A percentile compares a stretch with the other conserved stretches of the same genome.
Conservation (phyloP, 164 flowering plant genomes). For the Magnolia officinalis region DNA sequence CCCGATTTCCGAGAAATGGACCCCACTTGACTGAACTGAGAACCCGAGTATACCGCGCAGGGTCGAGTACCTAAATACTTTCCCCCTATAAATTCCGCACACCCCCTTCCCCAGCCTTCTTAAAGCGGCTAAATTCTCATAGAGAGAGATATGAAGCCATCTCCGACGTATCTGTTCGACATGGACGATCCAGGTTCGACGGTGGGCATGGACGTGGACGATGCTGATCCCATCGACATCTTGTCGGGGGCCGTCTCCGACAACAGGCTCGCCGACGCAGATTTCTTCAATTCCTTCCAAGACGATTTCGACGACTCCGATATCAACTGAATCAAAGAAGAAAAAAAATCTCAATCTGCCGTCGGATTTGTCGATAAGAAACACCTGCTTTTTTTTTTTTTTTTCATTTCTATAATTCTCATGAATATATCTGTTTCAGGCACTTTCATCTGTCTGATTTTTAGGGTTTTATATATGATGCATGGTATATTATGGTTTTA, state of each 20-base stretch:
- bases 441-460: not conserved
- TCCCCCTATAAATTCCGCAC: too few species aligned
- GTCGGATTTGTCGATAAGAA: not conserved
- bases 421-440: not conserved
- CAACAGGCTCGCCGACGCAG: constrained; percentile 58
- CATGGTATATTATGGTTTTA: not conserved
- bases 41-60: too few species aligned
- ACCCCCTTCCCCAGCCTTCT: too few species aligned
- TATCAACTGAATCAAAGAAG: constrained; percentile 26
- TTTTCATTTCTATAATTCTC: not conserved
- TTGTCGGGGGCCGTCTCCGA: constrained; percentile 56
- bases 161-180: constrained; percentile 32
- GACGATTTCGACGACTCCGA: constrained; percentile 82
- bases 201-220: constrained; percentile 66
- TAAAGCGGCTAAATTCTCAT: not conserved
- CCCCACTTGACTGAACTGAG: too few species aligned
- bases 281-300: constrained; percentile 72
- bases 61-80: too few species aligned
- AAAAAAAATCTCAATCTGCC: not conserved
- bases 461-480: not conserved
- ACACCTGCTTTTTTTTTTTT: not conserved
- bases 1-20: too few species aligned
- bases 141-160: constrained; percentile 28
- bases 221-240: constrained; percentile 54
- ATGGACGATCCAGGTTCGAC: constrained; percentile 40